Conservation (phyloP, 306 rosid species). For the Pterocarpus macrocarpus region DNA sequence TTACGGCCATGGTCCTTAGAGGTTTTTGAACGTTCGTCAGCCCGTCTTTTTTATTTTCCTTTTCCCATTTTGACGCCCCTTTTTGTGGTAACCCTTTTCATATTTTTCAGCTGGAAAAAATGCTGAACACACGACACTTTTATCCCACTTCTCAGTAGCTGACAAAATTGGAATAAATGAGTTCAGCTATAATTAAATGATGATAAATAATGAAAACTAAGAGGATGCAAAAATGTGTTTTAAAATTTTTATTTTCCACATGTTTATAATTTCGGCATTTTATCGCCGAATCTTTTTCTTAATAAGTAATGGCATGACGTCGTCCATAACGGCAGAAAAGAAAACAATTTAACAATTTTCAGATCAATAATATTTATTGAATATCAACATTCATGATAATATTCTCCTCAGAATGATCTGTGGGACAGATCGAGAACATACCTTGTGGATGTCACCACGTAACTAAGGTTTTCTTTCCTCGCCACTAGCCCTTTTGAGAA, state of each 20-base stretch:
- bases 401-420: neutral
- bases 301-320: too few species aligned
- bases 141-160: neutral
- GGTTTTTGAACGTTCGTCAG: neutral
- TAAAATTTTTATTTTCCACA: neutral
- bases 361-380: too few species aligned
- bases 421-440: neutral
- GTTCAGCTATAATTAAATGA: too few species aligned
- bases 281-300: neutral
- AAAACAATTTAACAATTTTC: too few species aligned
- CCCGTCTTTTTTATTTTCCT: neutral
- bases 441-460: neutral
- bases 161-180: too few species aligned
- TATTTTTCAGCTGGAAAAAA: neutral
- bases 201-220: too few species aligned
- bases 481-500: neutral
- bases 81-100: neutral
- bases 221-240: neutral
- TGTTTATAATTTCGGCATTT: neutral
- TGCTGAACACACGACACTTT: neutral
- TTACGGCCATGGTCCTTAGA: neutral
- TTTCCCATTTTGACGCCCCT: too few species aligned
- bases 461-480: neutral
- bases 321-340: too few species aligned
- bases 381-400: neutral